Evolutionary conservation across 2,329 filamentous ascomycete genomes (phyloP), one percentile per base, ranked within the genome.

Genomic region (Aspergillus sp.): DNA sequence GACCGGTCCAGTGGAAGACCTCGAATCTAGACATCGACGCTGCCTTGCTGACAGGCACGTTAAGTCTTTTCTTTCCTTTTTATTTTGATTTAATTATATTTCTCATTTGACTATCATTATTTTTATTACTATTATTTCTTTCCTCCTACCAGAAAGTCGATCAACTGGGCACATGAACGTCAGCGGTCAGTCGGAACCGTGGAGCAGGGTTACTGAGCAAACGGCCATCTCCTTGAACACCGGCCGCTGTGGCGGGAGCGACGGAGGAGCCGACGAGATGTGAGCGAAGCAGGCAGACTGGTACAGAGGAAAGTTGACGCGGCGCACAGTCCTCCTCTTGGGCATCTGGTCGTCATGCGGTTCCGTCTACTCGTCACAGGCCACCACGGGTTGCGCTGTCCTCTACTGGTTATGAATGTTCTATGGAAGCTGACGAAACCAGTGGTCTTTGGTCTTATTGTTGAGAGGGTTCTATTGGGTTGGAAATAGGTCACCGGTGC

Each of bases 241-340:
- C 41, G 41, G 41, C 41, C 41, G 19, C 21, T 23, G 39, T 43
- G 19, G 41, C 41, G 41, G 41, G 41, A 45, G 17, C 10, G 41
- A 15, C 21, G 21, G 25, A 28, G 15, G 32, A 49, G 19, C 21
- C 25, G 25, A 25, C 4, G 45, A 30, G 13, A 49, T 30, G 21
- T 23, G 21, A 49, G 45, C 21, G 21, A 49, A 13, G 39, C 6
- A 43, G 39, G 17, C 39, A 43, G 39, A 43, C 39, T 43, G 39
- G 17, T 12, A 19, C 58, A 55, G 43, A 61, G 52, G 56, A 36
- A 52, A 49, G 51, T 51, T 32, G 39, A 39, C 43, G 32, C 41
- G 47, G 63, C 63, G 63, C 65, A 64, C 65, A 65, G 65, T 66
- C 65, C 65, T 66, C 65, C 64, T 57, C 65, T 56, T 60, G 58